Percentiles rank a stretch among this genome's conserved stretches.
Evolutionary conservation across 148 eudicot genomes (phyloP).

Genomic region (Rhododendron griersonianum): DNA sequence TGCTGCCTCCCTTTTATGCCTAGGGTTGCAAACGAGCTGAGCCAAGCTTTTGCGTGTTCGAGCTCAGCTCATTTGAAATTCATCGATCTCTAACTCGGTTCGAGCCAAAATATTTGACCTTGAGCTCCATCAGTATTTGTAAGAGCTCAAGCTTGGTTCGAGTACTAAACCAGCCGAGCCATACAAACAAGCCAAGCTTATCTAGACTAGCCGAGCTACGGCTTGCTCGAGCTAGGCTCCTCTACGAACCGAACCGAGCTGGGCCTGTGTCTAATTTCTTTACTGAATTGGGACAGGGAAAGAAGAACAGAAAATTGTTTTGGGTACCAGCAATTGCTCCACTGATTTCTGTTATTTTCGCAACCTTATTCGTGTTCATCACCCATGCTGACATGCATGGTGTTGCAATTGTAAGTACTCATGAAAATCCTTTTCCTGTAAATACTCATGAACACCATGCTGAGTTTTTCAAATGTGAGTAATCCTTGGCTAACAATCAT

Average conservation of each 20-base stretch:
- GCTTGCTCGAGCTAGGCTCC: too few species aligned
- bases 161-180: not conserved
- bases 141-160: not conserved
- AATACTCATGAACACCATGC: too few species aligned
- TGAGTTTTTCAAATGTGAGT: not conserved
- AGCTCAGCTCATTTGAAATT: not conserved
- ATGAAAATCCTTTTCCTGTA: not conserved
- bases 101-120: not conserved
- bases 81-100: not conserved
- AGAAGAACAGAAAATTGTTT: conserved; percentile 64
- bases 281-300: conserved; percentile 44
- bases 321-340: conserved; percentile 96
- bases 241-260: too few species aligned
- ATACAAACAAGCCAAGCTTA: not conserved
- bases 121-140: not conserved
- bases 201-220: not conserved
- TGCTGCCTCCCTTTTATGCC: not conserved
- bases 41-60: not conserved
- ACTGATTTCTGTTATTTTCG: conserved; percentile 57
- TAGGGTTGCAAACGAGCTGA: not conserved
- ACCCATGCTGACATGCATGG: conserved; percentile 71
- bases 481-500: not conserved
- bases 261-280: not conserved
- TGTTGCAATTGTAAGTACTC: conserved; percentile 57
- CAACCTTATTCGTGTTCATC: conserved; percentile 62